Conservation (phyloP, 208 protist genomes). For the Leishmania tropica region DNA sequence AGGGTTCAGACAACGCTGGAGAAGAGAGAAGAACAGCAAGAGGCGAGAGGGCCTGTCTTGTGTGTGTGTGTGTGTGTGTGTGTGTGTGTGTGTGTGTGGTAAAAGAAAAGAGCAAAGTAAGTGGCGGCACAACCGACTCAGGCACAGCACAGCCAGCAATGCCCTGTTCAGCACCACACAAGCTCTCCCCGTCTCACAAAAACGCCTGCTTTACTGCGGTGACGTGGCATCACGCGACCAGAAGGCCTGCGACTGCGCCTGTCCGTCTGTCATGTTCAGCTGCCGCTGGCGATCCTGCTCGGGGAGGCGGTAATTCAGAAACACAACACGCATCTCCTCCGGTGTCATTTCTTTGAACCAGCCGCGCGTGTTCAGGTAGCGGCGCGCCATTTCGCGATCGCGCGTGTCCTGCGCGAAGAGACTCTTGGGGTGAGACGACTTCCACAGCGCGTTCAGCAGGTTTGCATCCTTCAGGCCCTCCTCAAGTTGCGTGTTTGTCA, state of each 20-base stretch:
- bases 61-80: background rate
- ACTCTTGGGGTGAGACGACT: slow-evolving; percentile 63
- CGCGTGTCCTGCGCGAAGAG: slow-evolving; percentile 43
- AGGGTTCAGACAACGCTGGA: slow-evolving; percentile 6
- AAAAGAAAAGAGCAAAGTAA: background rate
- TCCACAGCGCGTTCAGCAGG: slow-evolving; percentile 84
- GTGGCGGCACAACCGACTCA: background rate
- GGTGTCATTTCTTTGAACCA: slow-evolving; percentile 86
- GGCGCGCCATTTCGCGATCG: slow-evolving; percentile 64
- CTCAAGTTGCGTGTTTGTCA: slow-evolving; percentile 70
- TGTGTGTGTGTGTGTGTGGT: background rate
- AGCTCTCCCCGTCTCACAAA: background rate
- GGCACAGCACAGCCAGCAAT: slow-evolving; percentile 1
- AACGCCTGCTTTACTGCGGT: background rate
- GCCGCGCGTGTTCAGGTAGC: slow-evolving; percentile 75
- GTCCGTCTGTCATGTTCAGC: slow-evolving; percentile 26
- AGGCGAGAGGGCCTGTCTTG: background rate
- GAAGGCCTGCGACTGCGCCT: slow-evolving; percentile 43
- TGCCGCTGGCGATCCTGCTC: slow-evolving; percentile 51
- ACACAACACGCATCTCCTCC: slow-evolving; percentile 81
- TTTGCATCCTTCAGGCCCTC: slow-evolving; percentile 76
- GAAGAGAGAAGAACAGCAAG: slow-evolving; percentile 4
- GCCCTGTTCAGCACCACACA: background rate
- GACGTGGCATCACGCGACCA: slow-evolving; percentile 39
- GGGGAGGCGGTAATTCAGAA: slow-evolving; percentile 70